Conservation (phyloP, 225 moss, liverwort and hornwort genomes). For the Asterella californica region DNA sequence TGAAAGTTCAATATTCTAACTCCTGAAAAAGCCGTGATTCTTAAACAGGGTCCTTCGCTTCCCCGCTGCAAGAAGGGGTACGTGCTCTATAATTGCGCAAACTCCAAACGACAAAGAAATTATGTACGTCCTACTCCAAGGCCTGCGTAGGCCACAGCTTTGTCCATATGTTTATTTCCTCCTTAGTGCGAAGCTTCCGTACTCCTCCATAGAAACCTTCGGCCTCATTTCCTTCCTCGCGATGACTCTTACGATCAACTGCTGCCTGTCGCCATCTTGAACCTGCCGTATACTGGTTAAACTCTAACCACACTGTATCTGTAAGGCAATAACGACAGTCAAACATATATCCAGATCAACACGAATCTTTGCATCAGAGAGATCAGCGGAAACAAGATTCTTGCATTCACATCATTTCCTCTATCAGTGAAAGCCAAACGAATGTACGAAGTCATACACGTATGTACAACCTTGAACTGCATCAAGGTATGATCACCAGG, state of each 20-base stretch:
- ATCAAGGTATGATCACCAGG: no score
- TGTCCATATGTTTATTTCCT: slow-evolving; percentile 86
- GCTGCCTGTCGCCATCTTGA: slow-evolving; percentile 90
- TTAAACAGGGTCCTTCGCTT: slow-evolving; percentile 22
- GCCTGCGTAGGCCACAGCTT: slow-evolving; percentile 62
- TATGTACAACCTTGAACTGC: no score
- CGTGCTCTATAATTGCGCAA: slow-evolving; percentile 21
- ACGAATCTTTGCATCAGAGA: background rate
- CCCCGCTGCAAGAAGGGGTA: slow-evolving; percentile 29
- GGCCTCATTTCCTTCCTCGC: slow-evolving; percentile 85
- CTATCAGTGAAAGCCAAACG: no score
- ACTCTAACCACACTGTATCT: slow-evolving; percentile 91
- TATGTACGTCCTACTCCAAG: slow-evolving; percentile 32
- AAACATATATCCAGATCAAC: background rate
- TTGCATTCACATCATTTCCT: no score
- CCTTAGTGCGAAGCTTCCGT: slow-evolving; percentile 72
- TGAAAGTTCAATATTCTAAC: slow-evolving; percentile 25
- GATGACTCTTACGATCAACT: slow-evolving; percentile 72
- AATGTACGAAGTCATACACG: no score
- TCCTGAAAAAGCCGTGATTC: slow-evolving; percentile 21
- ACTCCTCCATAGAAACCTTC: slow-evolving; percentile 92
- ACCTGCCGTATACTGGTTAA: slow-evolving; percentile 84
- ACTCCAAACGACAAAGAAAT: background rate
- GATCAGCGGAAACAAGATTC: no score
- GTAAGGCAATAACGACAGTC: background rate